Conservation (phyloP, 495 filamentous ascomycete species). For the Thozetella sp. region DNA sequence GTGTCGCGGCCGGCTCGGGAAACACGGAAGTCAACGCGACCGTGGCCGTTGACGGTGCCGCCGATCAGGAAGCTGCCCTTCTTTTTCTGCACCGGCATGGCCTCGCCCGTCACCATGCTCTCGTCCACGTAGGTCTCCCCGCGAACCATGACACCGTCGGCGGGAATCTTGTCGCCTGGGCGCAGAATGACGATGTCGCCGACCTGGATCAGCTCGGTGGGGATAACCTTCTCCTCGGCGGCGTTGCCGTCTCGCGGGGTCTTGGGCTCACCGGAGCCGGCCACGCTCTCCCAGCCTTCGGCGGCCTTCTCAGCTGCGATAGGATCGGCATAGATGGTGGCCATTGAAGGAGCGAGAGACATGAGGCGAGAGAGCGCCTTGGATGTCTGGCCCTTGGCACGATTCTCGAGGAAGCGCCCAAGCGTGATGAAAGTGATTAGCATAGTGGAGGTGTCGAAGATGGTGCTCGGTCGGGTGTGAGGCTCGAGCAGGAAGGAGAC, state of each 20-base stretch:
- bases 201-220: constrained; percentile 93
- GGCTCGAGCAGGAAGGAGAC: constrained; percentile 71
- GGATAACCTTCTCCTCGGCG: constrained; percentile 80
- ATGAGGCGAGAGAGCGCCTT: constrained; percentile 94
- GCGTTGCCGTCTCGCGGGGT: constrained; percentile 51
- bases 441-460: constrained; percentile 99
- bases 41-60: constrained; percentile 95
- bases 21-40: constrained; percentile 89
- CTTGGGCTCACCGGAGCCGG: constrained; percentile 39
- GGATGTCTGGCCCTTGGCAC: constrained; percentile 95
- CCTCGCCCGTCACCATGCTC: constrained; percentile 98
- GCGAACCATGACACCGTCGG: constrained; percentile 83
- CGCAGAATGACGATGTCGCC: constrained; percentile 91
- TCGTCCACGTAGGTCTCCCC: constrained; percentile 96
- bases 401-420: constrained; percentile 90
- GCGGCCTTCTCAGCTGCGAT: constrained; percentile 90
- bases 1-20: constrained; percentile 93
- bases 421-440: constrained; percentile 95
- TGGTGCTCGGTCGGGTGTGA: constrained; percentile 77
- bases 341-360: constrained; percentile 95
- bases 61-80: constrained; percentile 82
- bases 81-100: constrained; percentile 87
- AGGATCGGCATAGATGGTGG: constrained; percentile 95
- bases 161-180: constrained; percentile 95
- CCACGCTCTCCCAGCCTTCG: constrained; percentile 67